Base-by-base conservation (phyloP, 345 rosid genomes). In the Eucalyptus globulus region DNA sequence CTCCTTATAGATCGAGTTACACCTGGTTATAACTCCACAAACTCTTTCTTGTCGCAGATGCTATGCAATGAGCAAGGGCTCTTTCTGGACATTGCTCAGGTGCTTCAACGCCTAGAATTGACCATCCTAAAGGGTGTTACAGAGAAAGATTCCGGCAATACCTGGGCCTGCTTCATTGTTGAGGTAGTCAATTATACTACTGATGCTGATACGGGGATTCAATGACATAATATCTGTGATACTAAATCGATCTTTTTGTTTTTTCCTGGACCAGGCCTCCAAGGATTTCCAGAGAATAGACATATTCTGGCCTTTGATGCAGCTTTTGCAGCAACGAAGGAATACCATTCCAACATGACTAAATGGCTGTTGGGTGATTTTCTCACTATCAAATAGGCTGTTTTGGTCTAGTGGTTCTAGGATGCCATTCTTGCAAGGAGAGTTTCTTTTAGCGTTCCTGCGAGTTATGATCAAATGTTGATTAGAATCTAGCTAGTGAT, bases 301-400 rank as follows among this genome's bases (percentile, higher is more conserved):
- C 86, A 96, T 96, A 37, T 96, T 96, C 91, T 95, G 97, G 97
- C 96, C 97, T 7, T 89, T 95, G 88, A 94, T 94, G 95, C 95
- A 96, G 65, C 93, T 96, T 89, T 85, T 93, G 85, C 96, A 93
- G 88, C 92, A 92, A 45, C 90, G 54, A 83, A 91, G 93, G 67
- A 91, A 87, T 11, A 86, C 93, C 9, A 37, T 91, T 53, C 90
- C 94, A 8, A 87, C 93, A 90, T 91, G 60, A 40, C 37, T 58
- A 21, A 60, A 58, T 37, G 49, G 88, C 49, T 37, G 53, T 87
- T 4, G 50, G 15, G 19, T 87, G n/a, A 16, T 58, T 14, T 4
- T 58, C 24, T 31, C 69, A 19, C 81, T 40, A 11, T 40, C 83
- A 76, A 40, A 40, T 76, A 40, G 47, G 15, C 15, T 76, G 47